phyloP scores from a whole-genome alignment of 805 yeast species.

The Candida quercuum region DNA sequence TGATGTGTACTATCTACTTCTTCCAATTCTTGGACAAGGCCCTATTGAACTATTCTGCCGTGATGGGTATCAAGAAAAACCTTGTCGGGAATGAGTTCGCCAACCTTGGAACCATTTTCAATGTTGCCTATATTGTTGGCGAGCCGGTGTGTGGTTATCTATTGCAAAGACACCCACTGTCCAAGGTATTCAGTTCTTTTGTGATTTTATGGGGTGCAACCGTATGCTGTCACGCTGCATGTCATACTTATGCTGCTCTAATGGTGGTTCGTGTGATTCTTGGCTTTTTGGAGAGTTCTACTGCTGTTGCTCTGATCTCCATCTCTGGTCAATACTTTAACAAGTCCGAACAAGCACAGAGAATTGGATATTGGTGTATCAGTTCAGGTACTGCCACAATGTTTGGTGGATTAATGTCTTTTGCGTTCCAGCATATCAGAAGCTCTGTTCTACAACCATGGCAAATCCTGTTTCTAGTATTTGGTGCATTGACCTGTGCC shows the following conservation, averaged over 20 bases:
- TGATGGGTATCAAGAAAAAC: constrained; percentile 54
- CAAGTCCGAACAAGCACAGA: constrained; percentile 42
- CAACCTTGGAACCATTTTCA: constrained; percentile 45
- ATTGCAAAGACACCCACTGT: constrained; percentile 47
- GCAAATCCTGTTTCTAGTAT: constrained; percentile 52
- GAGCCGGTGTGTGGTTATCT: constrained; percentile 41
- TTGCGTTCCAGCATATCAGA: constrained; percentile 46
- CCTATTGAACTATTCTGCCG: constrained; percentile 52
- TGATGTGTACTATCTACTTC: constrained; percentile 45
- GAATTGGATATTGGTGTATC: constrained; percentile 51
- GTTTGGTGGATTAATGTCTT: constrained; percentile 40
- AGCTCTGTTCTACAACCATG: constrained; percentile 39
- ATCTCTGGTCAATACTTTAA: constrained; percentile 57
- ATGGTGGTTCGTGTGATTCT: constrained; percentile 46
- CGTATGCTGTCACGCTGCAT: constrained; percentile 42
- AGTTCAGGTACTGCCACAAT: constrained; percentile 45
- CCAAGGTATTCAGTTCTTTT: constrained; percentile 40
- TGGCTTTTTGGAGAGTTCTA: constrained; percentile 48
- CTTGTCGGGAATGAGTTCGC: constrained; percentile 42
- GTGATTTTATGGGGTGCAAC: constrained; percentile 48
- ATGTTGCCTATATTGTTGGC: constrained; percentile 44
- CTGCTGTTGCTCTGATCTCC: constrained; percentile 48
- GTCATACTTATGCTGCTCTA: constrained; percentile 43
- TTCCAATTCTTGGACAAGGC: constrained; percentile 53
- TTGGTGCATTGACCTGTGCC: constrained; percentile 44